phyloP scores from a whole-genome alignment of 768 basidiomycete genomes.

The Tylopilus cervinicoccineus region DNA sequence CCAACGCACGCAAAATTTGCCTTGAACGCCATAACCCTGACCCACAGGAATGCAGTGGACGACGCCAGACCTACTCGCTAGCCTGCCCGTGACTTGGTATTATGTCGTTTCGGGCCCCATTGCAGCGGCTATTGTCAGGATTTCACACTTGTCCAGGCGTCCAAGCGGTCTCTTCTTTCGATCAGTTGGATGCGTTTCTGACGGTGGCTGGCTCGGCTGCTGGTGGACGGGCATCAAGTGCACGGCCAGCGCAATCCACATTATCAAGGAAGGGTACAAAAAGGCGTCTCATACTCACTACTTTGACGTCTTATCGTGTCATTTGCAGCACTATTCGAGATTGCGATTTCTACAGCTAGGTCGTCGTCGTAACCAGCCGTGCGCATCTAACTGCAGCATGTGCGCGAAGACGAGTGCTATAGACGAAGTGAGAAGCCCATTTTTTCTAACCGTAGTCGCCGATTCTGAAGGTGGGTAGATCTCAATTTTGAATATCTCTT shows the following conservation, averaged over 20 bases:
- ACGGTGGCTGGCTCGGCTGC: no score
- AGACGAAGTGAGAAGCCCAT: conserved; percentile 28
- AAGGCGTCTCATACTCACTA: not conserved
- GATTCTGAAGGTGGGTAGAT: conserved; percentile 13
- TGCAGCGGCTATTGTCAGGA: no score
- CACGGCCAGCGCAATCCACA: no score
- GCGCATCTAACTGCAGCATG: conserved; percentile 13
- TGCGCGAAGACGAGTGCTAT: conserved; percentile 33
- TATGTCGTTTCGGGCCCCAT: no score
- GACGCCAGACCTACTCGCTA: not conserved
- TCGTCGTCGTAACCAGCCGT: conserved; percentile 32
- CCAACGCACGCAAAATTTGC: not conserved
- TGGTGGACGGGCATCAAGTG: no score
- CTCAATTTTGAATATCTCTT: conserved; percentile 37
- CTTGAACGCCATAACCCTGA: not conserved
- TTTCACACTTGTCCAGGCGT: no score
- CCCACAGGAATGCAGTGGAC: not conserved
- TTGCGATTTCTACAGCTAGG: conserved; percentile 33
- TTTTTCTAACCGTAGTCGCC: no score
- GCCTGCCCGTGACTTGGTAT: no score
- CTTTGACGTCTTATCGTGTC: not conserved
- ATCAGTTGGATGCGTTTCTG: no score
- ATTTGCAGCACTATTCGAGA: conserved; percentile 31
- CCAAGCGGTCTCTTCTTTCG: no score
- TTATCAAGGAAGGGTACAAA: no score